Conservation (phyloP, 1,284 basidiomycete species). For the Papiliotrema flavescens region DNA sequence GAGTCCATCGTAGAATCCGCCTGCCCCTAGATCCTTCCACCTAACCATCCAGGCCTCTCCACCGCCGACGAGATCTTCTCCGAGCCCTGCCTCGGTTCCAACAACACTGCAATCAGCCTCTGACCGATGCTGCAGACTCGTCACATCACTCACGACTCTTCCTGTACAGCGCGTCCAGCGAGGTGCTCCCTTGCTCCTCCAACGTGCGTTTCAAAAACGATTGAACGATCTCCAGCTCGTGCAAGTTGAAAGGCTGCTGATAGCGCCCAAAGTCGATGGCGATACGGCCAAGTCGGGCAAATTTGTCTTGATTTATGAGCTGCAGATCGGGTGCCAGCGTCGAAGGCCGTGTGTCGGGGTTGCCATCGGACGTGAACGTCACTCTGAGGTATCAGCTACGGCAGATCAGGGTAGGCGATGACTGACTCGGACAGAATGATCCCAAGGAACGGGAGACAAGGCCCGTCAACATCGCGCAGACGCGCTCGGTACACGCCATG, state of each 20-base stretch:
- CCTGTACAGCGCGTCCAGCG: conserved; percentile 47
- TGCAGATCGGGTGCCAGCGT: conserved; percentile 70
- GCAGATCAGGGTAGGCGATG: neutral
- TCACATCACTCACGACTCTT: conserved; percentile 39
- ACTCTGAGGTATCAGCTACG: conserved; percentile 51
- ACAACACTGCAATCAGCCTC: conserved; percentile 32
- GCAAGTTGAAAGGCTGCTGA: conserved; percentile 57
- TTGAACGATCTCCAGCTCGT: conserved; percentile 45
- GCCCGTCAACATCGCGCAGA: conserved; percentile 75
- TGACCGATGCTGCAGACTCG: neutral
- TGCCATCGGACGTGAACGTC: conserved; percentile 94
- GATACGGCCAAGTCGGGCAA: conserved; percentile 82
- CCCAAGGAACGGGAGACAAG: conserved; percentile 90
- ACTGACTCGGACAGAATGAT: conserved; percentile 53
- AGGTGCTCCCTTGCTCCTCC: conserved; percentile 44
- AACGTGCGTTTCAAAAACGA: conserved; percentile 39
- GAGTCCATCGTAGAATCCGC: too few species aligned
- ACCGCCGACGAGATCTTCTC: conserved; percentile 37
- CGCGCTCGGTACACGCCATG: conserved; percentile 71
- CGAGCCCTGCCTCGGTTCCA: conserved; percentile 44
- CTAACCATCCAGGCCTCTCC: conserved; percentile 42
- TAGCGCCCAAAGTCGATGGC: conserved; percentile 91
- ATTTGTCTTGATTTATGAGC: conserved; percentile 94
- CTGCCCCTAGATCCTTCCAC: conserved; percentile 13
- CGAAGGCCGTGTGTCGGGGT: conserved; percentile 78